These are phyloP conservation scores for Aspergillus fumigatus DNA, from an alignment of 2,329 filamentous ascomycete genomes.

Conservation along the genomic window DNA sequence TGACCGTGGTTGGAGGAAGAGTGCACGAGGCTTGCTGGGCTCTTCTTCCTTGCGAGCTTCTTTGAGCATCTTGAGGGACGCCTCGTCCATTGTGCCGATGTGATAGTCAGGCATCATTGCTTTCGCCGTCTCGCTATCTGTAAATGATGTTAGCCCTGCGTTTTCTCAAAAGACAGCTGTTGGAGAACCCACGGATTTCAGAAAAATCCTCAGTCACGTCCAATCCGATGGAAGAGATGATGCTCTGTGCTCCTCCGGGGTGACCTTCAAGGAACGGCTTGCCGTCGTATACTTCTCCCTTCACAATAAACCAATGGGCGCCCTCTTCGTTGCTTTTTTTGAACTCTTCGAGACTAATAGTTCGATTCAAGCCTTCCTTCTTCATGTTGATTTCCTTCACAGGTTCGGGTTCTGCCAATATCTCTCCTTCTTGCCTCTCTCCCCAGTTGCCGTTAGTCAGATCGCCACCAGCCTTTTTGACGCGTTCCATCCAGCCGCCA, in stretches of 20 bases:
- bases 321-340: constrained; percentile 60
- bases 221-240: constrained; percentile 73
- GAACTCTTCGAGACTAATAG: constrained; percentile 68
- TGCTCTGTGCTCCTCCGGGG: constrained; percentile 81
- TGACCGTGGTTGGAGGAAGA: constrained; percentile 65
- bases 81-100: constrained; percentile 68
- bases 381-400: constrained; percentile 72
- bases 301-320: constrained; percentile 80
- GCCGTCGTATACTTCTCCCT: constrained; percentile 85
- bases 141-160: constrained; percentile 17
- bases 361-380: constrained; percentile 58
- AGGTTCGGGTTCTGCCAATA: constrained; percentile 44
- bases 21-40: constrained; percentile 45
- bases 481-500: constrained; percentile 89
- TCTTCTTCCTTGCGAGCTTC: constrained; percentile 38
- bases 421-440: constrained; percentile 56
- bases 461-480: constrained; percentile 78
- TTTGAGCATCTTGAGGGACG: constrained; percentile 52
- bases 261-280: constrained; percentile 75
- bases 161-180: not conserved
- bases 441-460: constrained; percentile 82
- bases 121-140: constrained; percentile 88
- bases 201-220: constrained; percentile 87
- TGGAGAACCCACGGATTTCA: constrained; percentile 68
- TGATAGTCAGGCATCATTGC: constrained; percentile 84